A percentile compares a stretch with the other conserved stretches of the same genome.
phyloP scores from a whole-genome alignment of 2,329 filamentous ascomycete genomes.

The Botrytis hyacinthi region DNA sequence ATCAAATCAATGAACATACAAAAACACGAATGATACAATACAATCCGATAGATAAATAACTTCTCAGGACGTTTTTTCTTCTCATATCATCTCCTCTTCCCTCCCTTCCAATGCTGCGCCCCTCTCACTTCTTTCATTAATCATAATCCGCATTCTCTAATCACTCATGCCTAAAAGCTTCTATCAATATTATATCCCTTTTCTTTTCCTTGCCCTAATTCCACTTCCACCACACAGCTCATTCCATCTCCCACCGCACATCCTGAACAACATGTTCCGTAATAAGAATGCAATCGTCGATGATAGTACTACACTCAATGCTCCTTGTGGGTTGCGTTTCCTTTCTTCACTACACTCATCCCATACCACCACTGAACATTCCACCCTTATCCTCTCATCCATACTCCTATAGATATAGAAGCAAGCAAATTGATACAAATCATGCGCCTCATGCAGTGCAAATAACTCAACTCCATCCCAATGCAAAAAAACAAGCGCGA shows the following conservation, averaged over 20 bases:
- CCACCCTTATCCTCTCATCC: background rate
- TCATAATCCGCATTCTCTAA: background rate
- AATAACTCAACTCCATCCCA: constrained; percentile 6
- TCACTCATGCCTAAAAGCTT: background rate
- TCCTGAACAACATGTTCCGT: background rate
- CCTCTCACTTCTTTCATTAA: background rate
- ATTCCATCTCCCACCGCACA: background rate
- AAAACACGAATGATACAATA: background rate
- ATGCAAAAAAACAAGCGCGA: background rate
- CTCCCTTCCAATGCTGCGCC: background rate
- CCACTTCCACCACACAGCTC: background rate
- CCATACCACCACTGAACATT: background rate
- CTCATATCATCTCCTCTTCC: background rate
- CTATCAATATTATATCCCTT: background rate
- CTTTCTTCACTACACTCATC: background rate
- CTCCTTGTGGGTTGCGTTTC: background rate
- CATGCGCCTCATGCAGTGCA: background rate
- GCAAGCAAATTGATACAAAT: background rate
- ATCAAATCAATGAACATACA: background rate
- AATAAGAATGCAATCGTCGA: background rate
- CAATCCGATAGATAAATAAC: background rate
- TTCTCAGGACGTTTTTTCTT: background rate
- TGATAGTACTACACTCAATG: background rate
- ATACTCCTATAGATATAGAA: constrained; percentile 4
- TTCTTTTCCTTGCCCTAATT: background rate